These are phyloP conservation scores for Nigrospora sphaerica DNA, from an alignment of 2,329 filamentous ascomycete species.

Conservation along the genomic window DNA sequence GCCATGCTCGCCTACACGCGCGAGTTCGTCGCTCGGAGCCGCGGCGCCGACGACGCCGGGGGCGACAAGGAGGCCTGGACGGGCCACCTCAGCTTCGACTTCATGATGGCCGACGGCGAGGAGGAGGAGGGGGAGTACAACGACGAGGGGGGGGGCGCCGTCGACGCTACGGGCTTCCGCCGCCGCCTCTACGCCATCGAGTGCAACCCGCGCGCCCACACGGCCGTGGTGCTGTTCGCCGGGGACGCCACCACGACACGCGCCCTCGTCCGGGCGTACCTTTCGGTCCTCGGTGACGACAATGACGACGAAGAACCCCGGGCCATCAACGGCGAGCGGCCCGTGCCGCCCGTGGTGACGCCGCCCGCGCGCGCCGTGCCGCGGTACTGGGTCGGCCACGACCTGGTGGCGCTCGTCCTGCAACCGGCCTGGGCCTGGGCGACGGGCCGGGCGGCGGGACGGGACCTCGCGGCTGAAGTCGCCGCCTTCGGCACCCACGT, in stretches of 20 bases:
- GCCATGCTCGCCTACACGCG: slow-evolving; percentile 61
- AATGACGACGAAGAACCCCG: not conserved
- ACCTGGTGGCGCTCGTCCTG: slow-evolving; percentile 46
- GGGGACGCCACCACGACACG: slow-evolving; percentile 29
- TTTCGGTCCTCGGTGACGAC: slow-evolving; percentile 32
- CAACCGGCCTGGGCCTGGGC: slow-evolving; percentile 31
- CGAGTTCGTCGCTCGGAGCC: slow-evolving; percentile 43
- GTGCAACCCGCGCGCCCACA: slow-evolving; percentile 64
- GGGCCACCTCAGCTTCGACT: slow-evolving; percentile 67
- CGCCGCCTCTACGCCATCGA: slow-evolving; percentile 58
- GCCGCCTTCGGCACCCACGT: slow-evolving; percentile 28
- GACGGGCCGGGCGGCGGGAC: slow-evolving; percentile 10
- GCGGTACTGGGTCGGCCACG: slow-evolving; percentile 63
- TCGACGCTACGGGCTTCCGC: slow-evolving; percentile 17
- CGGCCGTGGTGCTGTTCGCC: slow-evolving; percentile 55
- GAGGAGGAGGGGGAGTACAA: too few relatives aligned
- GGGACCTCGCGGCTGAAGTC: slow-evolving; percentile 13
- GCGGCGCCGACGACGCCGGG: slow-evolving; percentile 9
- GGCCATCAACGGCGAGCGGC: not conserved
- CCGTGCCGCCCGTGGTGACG: slow-evolving; percentile 5
- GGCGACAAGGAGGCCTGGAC: slow-evolving; percentile 38
- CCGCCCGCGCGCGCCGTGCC: slow-evolving; percentile 16
- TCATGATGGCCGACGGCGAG: slow-evolving; percentile 47
- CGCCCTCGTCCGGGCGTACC: slow-evolving; percentile 44
- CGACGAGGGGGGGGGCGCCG: too few relatives aligned